Evolutionary conservation across 495 filamentous ascomycete species (phyloP).

Genomic region (Neurospora terricola): DNA sequence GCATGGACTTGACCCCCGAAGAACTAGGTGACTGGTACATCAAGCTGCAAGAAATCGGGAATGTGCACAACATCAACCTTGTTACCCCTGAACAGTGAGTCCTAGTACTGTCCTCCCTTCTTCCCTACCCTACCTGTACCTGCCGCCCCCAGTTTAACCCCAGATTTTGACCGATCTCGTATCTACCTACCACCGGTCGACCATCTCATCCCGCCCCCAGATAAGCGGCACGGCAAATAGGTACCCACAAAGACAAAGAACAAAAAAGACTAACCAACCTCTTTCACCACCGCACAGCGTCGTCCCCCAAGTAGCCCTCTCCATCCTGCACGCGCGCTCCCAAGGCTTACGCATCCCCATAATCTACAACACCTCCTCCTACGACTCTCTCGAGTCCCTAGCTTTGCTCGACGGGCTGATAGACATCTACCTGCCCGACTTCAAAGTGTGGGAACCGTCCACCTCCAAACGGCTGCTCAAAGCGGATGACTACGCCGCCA

Average conservation of each 20-base stretch:
- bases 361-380: constrained; percentile 70
- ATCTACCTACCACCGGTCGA: constrained; percentile 45
- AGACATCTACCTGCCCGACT: constrained; percentile 71
- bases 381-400: constrained; percentile 58
- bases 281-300: constrained; percentile 49
- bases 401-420: constrained; percentile 61
- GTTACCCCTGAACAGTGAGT: constrained; percentile 56
- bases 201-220: constrained; percentile 28
- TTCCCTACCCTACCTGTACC: background rate
- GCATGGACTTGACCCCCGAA: constrained; percentile 65
- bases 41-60: constrained; percentile 62
- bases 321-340: constrained; percentile 56
- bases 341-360: constrained; percentile 58
- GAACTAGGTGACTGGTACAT: constrained; percentile 68
- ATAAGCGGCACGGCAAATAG: background rate
- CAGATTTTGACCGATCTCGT: background rate
- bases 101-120: no score
- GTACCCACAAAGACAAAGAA: background rate
- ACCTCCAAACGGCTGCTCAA: constrained; percentile 63
- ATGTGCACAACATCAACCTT: constrained; percentile 72
- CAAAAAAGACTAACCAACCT: no score
- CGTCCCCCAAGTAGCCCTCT: constrained; percentile 64
- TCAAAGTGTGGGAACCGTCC: constrained; percentile 59
- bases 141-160: constrained; percentile 2
- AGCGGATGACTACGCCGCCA: constrained; percentile 56